These are phyloP conservation scores for Alternaria solani DNA, from an alignment of 2,329 filamentous ascomycete species.

Conservation along the genomic window DNA sequence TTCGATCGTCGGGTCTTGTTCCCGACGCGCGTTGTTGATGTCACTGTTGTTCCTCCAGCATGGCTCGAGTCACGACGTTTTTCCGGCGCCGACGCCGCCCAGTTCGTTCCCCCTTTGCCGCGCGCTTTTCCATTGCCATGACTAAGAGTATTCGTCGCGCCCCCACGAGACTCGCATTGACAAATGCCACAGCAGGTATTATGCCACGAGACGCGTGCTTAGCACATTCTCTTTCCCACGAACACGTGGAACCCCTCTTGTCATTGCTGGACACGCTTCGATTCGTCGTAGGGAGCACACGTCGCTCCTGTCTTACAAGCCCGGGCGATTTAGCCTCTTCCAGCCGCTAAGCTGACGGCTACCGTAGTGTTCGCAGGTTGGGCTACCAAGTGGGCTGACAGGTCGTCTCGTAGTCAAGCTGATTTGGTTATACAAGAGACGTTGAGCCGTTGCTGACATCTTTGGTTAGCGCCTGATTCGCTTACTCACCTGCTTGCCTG, in stretches of 20 bases:
- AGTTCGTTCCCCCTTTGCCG: background rate
- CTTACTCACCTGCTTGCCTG: background rate
- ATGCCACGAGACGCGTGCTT: background rate
- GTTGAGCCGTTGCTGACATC: background rate
- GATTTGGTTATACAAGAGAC: background rate
- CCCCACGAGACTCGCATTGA: background rate
- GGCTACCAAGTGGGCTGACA: background rate
- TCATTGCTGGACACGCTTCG: background rate
- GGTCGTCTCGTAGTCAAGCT: background rate
- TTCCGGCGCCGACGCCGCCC: background rate
- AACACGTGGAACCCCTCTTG: background rate
- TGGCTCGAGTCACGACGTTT: background rate
- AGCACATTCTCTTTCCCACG: background rate
- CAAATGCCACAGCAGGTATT: background rate
- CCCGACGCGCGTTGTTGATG: slow-evolving; percentile 3
- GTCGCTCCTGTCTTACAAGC: background rate
- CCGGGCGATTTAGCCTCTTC: background rate
- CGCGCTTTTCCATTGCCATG: background rate
- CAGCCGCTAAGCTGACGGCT: slow-evolving; percentile 2
- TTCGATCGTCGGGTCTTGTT: background rate
- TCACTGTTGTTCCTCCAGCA: background rate
- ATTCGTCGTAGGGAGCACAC: background rate
- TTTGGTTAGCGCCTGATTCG: background rate
- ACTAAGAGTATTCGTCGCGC: background rate
- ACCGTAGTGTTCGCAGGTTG: background rate